Evolutionary conservation across 306 rosid genomes (phyloP), one percentile per base, ranked within the genome.

Genomic region (Senna tora): DNA sequence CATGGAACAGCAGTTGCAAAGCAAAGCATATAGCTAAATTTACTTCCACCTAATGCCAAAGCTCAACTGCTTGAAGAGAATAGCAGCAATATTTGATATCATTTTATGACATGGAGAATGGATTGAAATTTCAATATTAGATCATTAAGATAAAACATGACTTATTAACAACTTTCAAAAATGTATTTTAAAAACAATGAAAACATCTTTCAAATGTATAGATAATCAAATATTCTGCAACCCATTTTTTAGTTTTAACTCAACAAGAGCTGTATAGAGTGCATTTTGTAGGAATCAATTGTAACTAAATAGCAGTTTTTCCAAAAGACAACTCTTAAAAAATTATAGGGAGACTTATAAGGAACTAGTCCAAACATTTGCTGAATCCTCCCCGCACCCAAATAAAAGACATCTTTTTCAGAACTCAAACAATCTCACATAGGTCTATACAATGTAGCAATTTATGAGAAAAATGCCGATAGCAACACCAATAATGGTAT

Each of bases 1-100:
- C 49, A 68, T 17, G 30, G 45, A 51, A 68, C 61, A 68, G 20
- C 36, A 51, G n/a, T 6, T 54, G 50, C 34, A 36, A 54, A 36
- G 19, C 8, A 30, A 67, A 16, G 33, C 5, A 34, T 3, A 30
- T 50, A 68, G 50, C 30, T 9, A 38, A 10, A 6, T 62, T 43
- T 34, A 39, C 20, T 62, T 22, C 34, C 19, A 63, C 33, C 32
- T 20, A 20, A 21, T 63, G 52, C 69, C 36, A 63, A 25, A 41
- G 52, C 6, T 63, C 28, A 9, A 52, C 20, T 20, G 15, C 12
- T 13, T 21, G 11, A 53, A 68, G 20, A 36, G 61, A 51, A 33
- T 68, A 5, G 39, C 51, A 13, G 33, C 33, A 38, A 69, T 13
- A 52, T 14, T 12, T 38, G 21, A 21, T 20, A 42, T 20, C 46